A percentile compares a stretch with the other conserved stretches of the same genome.
Conservation (phyloP, 2,329 filamentous ascomycete species). For the Stagonosporopsis tanaceti region DNA sequence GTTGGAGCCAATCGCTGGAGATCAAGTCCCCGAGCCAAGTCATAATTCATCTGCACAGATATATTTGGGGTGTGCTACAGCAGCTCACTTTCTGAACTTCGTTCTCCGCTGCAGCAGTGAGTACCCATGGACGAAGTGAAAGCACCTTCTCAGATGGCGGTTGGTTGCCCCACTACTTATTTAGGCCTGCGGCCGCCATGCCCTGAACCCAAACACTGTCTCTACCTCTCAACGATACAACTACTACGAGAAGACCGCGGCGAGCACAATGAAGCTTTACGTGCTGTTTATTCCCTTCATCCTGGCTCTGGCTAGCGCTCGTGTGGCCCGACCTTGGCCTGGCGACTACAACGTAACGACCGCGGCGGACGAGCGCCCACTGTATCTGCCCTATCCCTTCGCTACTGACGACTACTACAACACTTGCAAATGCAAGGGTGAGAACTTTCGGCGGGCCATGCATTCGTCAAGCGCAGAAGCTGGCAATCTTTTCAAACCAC, state of each 20-base stretch:
- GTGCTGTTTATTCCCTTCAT: neutral
- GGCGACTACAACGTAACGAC: neutral
- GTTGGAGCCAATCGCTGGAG: no score
- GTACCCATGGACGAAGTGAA: neutral
- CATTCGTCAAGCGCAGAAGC: conserved; percentile 1
- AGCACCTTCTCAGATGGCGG: neutral
- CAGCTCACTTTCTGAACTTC: no score
- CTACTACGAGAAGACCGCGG: neutral
- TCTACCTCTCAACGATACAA: neutral
- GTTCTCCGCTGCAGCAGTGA: neutral
- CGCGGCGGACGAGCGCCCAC: neutral
- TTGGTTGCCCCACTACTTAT: neutral
- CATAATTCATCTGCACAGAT: no score
- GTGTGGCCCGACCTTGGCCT: neutral
- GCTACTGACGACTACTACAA: neutral
- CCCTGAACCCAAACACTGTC: neutral
- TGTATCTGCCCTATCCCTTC: conserved; percentile 1
- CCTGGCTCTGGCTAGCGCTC: neutral
- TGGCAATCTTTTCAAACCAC: conserved; percentile 11
- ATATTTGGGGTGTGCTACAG: no score
- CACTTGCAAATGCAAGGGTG: conserved; percentile 12
- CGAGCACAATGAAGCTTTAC: neutral
- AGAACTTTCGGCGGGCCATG: conserved; percentile 13
- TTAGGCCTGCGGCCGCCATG: neutral
- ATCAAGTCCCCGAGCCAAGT: no score